These are phyloP conservation scores for Tylopilus felleus DNA, from an alignment of 768 basidiomycete species.

Conservation along the genomic window DNA sequence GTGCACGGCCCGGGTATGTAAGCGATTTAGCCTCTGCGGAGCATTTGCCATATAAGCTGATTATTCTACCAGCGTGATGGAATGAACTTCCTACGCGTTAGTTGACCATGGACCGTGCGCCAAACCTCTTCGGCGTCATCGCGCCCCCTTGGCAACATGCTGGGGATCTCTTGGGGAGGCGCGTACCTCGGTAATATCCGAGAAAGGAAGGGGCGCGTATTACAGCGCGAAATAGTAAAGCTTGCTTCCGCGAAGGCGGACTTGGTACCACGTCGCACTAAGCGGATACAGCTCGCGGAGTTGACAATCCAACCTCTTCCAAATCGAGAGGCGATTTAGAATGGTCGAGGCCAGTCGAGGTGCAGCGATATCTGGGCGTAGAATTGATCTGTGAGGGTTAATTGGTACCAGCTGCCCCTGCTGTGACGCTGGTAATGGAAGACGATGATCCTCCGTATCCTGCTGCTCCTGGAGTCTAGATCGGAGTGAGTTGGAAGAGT, in stretches of 20 bases:
- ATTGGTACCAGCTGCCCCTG: background rate
- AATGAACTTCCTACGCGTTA: background rate
- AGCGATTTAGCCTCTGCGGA: background rate
- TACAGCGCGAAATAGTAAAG: background rate
- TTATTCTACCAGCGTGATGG: background rate
- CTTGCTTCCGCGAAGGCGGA: constrained; percentile 30
- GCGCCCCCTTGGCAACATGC: background rate
- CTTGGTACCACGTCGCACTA: constrained; percentile 15
- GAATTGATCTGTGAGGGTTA: background rate
- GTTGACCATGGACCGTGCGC: background rate
- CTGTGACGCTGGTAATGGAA: background rate
- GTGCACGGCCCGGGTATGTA: too few species aligned
- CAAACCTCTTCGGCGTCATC: background rate
- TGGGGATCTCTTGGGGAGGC: too few species aligned
- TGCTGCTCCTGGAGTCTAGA: background rate
- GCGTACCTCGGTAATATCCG: background rate
- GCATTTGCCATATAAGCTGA: background rate
- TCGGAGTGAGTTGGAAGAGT: background rate
- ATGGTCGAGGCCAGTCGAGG: constrained; percentile 3
- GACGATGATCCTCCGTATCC: background rate
- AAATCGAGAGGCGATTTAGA: constrained; percentile 28
- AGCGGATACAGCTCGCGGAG: constrained; percentile 31
- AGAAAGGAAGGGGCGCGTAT: background rate
- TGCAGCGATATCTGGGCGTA: background rate
- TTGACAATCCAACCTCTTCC: constrained; percentile 22